A percentile compares a stretch with the other conserved stretches of the same genome.
Evolutionary conservation across 2,329 filamentous ascomycete genomes (phyloP).

Genomic region (Colletotrichum acutatum): DNA sequence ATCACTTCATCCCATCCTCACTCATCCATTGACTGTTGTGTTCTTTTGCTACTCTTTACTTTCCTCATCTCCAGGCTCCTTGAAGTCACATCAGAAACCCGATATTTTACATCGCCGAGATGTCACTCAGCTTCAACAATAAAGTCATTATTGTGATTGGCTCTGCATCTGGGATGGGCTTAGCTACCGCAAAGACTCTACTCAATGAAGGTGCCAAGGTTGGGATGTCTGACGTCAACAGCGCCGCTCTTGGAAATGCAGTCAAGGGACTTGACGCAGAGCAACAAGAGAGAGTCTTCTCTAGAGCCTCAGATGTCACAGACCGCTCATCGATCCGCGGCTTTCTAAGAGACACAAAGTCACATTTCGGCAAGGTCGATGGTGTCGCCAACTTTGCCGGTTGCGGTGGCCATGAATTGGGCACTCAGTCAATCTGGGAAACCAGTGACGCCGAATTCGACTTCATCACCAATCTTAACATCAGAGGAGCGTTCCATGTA

Average conservation of each 20-base stretch:
- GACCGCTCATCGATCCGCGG: neutral
- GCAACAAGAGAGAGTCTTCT: neutral
- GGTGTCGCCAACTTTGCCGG: constrained; percentile 27
- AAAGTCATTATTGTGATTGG: constrained; percentile 20
- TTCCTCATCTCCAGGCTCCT: too few species aligned
- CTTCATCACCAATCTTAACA: constrained; percentile 25
- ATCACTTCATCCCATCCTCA: too few species aligned
- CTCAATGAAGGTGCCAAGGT: constrained; percentile 14
- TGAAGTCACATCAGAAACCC: too few species aligned
- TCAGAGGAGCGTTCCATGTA: constrained; percentile 22
- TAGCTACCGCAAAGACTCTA: constrained; percentile 10
- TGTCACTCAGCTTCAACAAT: neutral
- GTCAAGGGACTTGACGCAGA: neutral
- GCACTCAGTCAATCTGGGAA: constrained; percentile 20
- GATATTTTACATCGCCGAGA: neutral
- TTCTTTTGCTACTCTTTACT: too few species aligned
- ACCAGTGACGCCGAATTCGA: constrained; percentile 16
- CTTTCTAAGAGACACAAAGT: neutral
- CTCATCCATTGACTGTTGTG: too few species aligned
- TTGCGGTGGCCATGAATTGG: constrained; percentile 23
- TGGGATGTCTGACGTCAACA: constrained; percentile 16
- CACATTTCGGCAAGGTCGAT: constrained; percentile 6
- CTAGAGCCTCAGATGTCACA: neutral
- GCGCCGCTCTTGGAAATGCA: neutral
- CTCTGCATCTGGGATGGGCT: constrained; percentile 24